Percentiles rank a stretch among this genome's conserved stretches.
Evolutionary conservation across 331 rosid species (phyloP).

Genomic region (Erythrophleum ivorense): DNA sequence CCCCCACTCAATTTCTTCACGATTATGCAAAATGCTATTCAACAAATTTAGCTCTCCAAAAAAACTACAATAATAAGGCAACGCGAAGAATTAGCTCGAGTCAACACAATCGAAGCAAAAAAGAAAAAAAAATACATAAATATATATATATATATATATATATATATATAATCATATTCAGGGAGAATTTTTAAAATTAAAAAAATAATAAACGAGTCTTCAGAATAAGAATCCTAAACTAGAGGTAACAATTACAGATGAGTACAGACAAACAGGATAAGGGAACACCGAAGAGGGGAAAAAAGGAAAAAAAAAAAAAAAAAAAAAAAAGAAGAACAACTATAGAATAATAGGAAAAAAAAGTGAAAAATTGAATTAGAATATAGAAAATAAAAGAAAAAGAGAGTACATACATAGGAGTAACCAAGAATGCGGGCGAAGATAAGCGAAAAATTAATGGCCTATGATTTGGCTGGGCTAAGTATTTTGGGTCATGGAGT

Average conservation of each 20-base stretch:
- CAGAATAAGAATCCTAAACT: not conserved
- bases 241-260: not conserved
- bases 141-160: no score
- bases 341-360: not conserved
- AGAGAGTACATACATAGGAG: constrained; percentile 32
- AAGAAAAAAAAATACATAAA: not conserved
- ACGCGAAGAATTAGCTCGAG: not conserved
- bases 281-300: not conserved
- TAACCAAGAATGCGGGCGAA: constrained; percentile 43
- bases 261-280: not conserved
- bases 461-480: constrained; percentile 16
- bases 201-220: not conserved
- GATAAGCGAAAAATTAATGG: constrained; percentile 35
- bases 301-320: no score
- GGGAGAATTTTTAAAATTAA: not conserved
- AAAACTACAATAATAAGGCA: not conserved
- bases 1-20: constrained; percentile 26
- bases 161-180: not conserved
- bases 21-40: not conserved
- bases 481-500: constrained; percentile 27
- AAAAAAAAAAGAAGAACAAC: not conserved
- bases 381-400: not conserved
- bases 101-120: not conserved
- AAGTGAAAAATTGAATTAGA: not conserved
- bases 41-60: not conserved